phyloP scores from a whole-genome alignment of 2,329 filamentous ascomycete genomes.

The Teratosphaeria pseudoeucalypti region DNA sequence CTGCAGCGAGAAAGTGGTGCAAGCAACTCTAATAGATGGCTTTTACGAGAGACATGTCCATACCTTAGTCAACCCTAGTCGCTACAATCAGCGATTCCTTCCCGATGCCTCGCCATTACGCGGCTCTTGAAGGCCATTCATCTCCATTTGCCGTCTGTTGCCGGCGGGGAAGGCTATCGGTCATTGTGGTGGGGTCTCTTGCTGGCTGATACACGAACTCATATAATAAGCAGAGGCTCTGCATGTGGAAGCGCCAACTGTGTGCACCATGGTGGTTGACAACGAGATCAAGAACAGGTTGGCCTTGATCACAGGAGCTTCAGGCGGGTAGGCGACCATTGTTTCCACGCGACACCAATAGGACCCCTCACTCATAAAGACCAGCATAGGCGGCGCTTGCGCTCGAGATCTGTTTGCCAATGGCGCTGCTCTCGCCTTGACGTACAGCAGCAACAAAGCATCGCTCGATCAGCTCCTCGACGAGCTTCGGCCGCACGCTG shows the following conservation, averaged over 20 bases:
- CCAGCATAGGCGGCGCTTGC: conserved; percentile 51
- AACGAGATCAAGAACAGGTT: conserved; percentile 41
- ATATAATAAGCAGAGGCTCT: no score
- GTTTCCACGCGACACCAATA: not conserved
- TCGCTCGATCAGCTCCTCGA: conserved; percentile 36
- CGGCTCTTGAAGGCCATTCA: not conserved
- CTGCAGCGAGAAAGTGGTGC: no score
- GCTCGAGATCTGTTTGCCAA: conserved; percentile 44
- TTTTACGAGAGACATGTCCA: no score
- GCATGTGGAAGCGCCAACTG: not conserved
- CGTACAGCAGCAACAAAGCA: conserved; percentile 44
- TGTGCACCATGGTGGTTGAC: conserved; percentile 11
- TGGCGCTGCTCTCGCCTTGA: conserved; percentile 48
- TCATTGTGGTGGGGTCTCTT: not conserved
- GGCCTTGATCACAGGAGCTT: conserved; percentile 51
- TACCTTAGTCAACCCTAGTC: not conserved
- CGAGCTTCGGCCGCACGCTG: conserved; percentile 13
- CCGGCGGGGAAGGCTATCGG: not conserved
- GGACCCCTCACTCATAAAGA: not conserved
- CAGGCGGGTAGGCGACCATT: conserved; percentile 41
- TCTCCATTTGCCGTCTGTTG: not conserved
- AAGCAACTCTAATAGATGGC: no score
- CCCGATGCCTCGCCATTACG: not conserved
- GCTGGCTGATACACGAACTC: not conserved
- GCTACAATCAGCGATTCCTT: not conserved